These are phyloP conservation scores for Trichoderma sp. DNA, from an alignment of 2,329 filamentous ascomycete species.

Conservation along the genomic window DNA sequence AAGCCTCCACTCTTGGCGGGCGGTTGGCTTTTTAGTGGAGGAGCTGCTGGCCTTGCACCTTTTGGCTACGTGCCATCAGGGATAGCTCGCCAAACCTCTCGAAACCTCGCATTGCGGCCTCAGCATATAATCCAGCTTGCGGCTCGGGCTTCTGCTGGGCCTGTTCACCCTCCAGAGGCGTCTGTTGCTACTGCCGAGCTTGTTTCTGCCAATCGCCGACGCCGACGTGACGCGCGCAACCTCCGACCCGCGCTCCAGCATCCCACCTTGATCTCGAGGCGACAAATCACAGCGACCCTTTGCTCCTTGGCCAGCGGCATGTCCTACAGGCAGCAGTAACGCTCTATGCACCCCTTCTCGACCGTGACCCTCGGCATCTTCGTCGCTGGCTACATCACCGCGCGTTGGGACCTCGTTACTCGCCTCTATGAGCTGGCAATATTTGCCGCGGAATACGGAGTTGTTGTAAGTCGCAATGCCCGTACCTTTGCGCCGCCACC, in stretches of 20 bases:
- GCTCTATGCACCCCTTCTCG: conserved; percentile 96
- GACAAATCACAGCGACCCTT: not conserved
- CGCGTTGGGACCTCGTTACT: conserved; percentile 97
- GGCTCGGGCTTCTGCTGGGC: not conserved
- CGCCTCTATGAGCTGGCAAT: conserved; percentile 94
- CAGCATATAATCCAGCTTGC: conserved; percentile 1
- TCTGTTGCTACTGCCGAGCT: not conserved
- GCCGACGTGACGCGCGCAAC: conserved; percentile 8
- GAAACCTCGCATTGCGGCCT: conserved; percentile 1
- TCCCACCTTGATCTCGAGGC: not conserved
- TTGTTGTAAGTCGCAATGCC: conserved; percentile 64
- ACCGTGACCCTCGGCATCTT: conserved; percentile 95
- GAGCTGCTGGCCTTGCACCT: conserved; percentile 12
- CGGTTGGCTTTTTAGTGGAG: conserved; percentile 17
- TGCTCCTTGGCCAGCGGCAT: conserved; percentile 36
- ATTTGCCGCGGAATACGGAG: conserved; percentile 98
- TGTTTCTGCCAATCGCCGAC: not conserved
- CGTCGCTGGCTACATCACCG: conserved; percentile 98
- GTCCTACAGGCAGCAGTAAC: conserved; percentile 41
- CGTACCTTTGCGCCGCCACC: not conserved
- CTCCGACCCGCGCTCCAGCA: not conserved
- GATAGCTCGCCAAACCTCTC: conserved; percentile 4
- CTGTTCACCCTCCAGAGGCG: not conserved
- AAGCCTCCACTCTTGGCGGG: conserved; percentile 15
- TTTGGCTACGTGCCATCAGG: conserved; percentile 18